Evolutionary conservation across 495 filamentous ascomycete species (phyloP).

Genomic region (Penicillium arizonense): DNA sequence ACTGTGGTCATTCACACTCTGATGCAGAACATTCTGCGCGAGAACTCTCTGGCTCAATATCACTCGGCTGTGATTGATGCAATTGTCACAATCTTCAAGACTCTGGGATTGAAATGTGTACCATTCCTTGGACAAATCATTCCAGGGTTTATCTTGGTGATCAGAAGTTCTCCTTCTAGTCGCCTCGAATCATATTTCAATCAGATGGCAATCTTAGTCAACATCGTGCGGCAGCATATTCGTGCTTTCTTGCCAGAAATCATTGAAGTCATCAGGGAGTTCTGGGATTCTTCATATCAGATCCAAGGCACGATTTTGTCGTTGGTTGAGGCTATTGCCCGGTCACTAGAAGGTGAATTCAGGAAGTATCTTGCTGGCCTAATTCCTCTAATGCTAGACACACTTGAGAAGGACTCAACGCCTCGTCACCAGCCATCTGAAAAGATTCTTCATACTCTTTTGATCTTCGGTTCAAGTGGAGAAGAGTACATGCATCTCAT

Average conservation of each 20-base stretch:
- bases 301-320: conserved; percentile 88
- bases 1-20: conserved; percentile 96
- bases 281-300: conserved; percentile 73
- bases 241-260: conserved; percentile 82
- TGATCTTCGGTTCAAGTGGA: conserved; percentile 92
- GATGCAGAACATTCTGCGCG: conserved; percentile 80
- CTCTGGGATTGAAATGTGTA: conserved; percentile 90
- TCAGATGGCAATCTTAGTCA: conserved; percentile 86
- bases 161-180: conserved; percentile 66
- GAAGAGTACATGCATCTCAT: conserved; percentile 99
- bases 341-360: conserved; percentile 94
- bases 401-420: conserved; percentile 82
- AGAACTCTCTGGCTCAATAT: conserved; percentile 80
- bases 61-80: conserved; percentile 97
- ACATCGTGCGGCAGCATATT: conserved; percentile 95
- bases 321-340: conserved; percentile 88
- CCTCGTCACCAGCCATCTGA: conserved; percentile 74
- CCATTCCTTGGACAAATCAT: conserved; percentile 90
- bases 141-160: conserved; percentile 86
- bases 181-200: conserved; percentile 95
- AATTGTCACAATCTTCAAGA: conserved; percentile 98
- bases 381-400: conserved; percentile 87
- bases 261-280: conserved; percentile 77
- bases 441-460: conserved; percentile 88
- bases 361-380: conserved; percentile 87